phyloP scores from a whole-genome alignment of 306 rosid species.

The Lathyrus aphaca region DNA sequence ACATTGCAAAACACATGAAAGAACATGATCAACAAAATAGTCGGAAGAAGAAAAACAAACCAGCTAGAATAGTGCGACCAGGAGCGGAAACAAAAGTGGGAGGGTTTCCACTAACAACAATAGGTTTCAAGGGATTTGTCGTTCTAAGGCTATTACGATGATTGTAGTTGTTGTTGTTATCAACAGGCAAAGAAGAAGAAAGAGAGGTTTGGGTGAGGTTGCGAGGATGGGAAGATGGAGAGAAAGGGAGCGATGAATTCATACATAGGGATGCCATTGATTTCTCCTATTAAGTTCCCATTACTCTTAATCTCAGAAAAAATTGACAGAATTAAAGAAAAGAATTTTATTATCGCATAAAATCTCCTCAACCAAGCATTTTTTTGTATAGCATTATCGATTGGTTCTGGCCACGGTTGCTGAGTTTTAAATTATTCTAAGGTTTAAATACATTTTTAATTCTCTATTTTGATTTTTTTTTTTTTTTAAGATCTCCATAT shows the following conservation, averaged over 20 bases:
- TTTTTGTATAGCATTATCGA: not conserved
- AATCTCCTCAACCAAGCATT: not conserved
- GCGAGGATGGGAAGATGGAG: conserved; percentile 62
- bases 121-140: conserved; percentile 59
- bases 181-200: conserved; percentile 50
- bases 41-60: conserved; percentile 45
- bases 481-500: too few relatives aligned
- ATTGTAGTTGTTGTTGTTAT: conserved; percentile 38
- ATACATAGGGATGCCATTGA: not conserved
- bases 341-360: too few relatives aligned
- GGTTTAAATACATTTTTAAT: too few relatives aligned
- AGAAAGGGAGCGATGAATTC: conserved; percentile 52
- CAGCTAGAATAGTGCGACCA: conserved; percentile 89
- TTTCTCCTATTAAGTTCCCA: not conserved
- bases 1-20: not conserved
- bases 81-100: conserved; percentile 95
- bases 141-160: conserved; percentile 14
- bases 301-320: too few relatives aligned
- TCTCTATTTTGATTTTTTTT: too few relatives aligned
- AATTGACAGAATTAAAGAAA: too few relatives aligned
- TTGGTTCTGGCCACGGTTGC: not conserved
- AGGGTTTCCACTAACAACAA: conserved; percentile 78
- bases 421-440: too few relatives aligned
- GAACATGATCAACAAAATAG: not conserved
- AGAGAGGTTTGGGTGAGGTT: conserved; percentile 43